Evolutionary conservation across 148 eudicot species (phyloP).

Genomic region (Camellia lanceoleosa): DNA sequence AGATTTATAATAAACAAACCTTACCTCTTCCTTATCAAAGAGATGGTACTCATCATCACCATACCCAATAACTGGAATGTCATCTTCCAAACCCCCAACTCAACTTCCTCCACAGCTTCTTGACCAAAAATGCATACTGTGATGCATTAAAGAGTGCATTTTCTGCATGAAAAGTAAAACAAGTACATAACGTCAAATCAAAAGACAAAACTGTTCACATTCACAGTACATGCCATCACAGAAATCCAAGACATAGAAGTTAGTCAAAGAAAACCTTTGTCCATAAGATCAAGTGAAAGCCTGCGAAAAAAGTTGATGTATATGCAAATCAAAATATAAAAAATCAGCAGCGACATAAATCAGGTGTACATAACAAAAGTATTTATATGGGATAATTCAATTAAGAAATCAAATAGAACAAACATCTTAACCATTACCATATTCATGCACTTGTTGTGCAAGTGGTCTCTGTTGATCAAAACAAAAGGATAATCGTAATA

Average conservation of each 20-base stretch:
- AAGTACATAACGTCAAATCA: neutral
- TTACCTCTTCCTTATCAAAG: slow-evolving; percentile 82
- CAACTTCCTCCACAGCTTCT: slow-evolving; percentile 60
- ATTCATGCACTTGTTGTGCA: neutral
- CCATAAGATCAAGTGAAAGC: neutral
- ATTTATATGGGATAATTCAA: neutral
- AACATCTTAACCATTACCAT: neutral
- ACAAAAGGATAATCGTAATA: neutral
- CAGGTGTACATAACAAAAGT: neutral
- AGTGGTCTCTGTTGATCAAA: neutral
- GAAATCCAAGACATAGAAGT: neutral
- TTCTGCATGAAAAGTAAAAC: slow-evolving; percentile 45
- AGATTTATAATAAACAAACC: neutral
- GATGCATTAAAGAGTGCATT: slow-evolving; percentile 84
- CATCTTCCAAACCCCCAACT: slow-evolving; percentile 73
- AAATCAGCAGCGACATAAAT: neutral
- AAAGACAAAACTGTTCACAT: neutral
- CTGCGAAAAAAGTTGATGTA: neutral
- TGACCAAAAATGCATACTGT: slow-evolving; percentile 83
- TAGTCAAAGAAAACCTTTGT: neutral
- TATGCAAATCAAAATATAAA: neutral
- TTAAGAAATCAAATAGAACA: neutral
- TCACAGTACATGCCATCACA: neutral
- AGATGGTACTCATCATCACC: slow-evolving; percentile 77
- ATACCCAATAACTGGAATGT: slow-evolving; percentile 29